Conservation (phyloP, 2,329 filamentous ascomycete species). For the Cladosporium sphaerospermum region DNA sequence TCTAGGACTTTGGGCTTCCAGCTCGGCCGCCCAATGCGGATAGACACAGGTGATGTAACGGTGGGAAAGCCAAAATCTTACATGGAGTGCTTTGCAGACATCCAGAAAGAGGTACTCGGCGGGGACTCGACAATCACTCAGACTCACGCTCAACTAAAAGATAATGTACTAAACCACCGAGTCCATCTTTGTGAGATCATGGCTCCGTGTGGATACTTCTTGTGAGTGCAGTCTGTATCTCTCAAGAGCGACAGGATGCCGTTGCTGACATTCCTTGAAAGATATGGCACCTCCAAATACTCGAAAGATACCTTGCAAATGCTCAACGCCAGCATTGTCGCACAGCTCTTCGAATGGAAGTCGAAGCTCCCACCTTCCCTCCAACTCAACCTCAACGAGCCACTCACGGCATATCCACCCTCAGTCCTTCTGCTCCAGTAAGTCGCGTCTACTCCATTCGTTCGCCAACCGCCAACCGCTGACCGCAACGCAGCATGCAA, state of each 20-base stretch:
- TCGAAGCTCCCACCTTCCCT: not conserved
- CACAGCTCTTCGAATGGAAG: constrained; percentile 4
- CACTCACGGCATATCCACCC: not conserved
- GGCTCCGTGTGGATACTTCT: not conserved
- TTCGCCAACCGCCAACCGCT: not conserved
- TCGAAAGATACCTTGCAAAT: not conserved
- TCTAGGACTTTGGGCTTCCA: not conserved
- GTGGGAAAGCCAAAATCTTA: not conserved
- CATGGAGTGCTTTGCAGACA: not conserved
- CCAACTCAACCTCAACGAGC: not conserved
- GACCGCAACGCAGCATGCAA: constrained; percentile 2
- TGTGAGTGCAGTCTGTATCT: not conserved
- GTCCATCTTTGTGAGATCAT: not conserved
- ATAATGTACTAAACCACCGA: not conserved
- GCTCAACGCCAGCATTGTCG: not conserved
- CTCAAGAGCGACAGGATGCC: not conserved
- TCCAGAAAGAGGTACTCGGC: not conserved
- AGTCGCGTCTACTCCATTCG: not conserved
- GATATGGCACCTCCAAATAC: not conserved
- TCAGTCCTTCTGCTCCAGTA: not conserved
- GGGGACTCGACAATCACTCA: not conserved
- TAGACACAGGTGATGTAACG: not conserved
- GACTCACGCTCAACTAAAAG: not conserved
- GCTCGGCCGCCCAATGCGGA: not conserved
- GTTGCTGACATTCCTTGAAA: not conserved